Evolutionary conservation across 2,329 filamentous ascomycete species (phyloP).

Genomic region (Trichoderma sp.): DNA sequence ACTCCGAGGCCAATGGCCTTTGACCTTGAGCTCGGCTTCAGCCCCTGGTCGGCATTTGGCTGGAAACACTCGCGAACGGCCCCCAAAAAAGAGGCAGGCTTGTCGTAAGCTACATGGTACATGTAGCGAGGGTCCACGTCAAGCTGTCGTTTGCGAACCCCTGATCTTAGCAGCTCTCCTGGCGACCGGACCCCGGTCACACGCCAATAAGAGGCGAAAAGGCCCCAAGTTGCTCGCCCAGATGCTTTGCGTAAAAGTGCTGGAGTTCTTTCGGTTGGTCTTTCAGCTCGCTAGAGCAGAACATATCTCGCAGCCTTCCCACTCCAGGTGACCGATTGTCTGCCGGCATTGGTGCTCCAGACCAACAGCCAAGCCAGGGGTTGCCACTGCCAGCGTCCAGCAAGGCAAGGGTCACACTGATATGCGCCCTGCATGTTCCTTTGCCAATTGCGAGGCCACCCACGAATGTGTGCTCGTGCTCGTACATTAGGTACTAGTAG

Average conservation of each 20-base stretch:
- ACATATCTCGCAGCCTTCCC: constrained; percentile 7
- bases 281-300: constrained; percentile 24
- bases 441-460: neutral
- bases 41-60: constrained; percentile 27
- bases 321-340: neutral
- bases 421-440: neutral
- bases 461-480: neutral
- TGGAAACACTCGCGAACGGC: constrained; percentile 22
- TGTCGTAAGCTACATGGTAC: constrained; percentile 17
- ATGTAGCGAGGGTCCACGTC: constrained; percentile 24
- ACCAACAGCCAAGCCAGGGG: neutral
- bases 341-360: neutral
- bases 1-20: constrained; percentile 18
- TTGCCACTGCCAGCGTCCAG: neutral
- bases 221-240: constrained; percentile 9
- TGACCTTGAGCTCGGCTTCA: neutral
- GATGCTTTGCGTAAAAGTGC: constrained; percentile 14
- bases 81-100: constrained; percentile 3
- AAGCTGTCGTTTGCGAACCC: constrained; percentile 29
- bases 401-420: neutral
- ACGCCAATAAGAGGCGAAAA: constrained; percentile 20
- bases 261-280: constrained; percentile 9
- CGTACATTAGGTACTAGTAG: too few relatives aligned
- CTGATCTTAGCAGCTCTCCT: constrained; percentile 24
- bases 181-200: constrained; percentile 8